Percentiles rank a stretch among this genome's conserved stretches.
Conservation (phyloP, 495 filamentous ascomycete genomes). For the Lindgomyces ingoldianus region DNA sequence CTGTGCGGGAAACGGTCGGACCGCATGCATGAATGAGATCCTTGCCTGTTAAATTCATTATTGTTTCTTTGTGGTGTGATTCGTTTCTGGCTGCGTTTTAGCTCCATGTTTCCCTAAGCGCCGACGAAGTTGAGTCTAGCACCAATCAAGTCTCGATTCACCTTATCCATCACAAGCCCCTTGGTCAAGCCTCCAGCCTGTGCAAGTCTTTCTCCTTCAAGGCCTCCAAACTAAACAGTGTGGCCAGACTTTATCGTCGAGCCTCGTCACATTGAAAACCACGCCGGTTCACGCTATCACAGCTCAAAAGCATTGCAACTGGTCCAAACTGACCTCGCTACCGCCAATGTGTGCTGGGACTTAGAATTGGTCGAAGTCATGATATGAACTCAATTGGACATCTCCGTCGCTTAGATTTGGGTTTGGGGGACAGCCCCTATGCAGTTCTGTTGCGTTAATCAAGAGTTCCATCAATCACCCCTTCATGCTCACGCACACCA, state of each 20-base stretch:
- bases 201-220: not conserved
- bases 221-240: not conserved
- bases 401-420: not conserved
- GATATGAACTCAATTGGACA: not conserved
- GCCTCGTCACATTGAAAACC: not conserved
- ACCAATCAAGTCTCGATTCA: not conserved
- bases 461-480: too few relatives aligned
- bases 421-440: too few relatives aligned
- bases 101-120: conserved; percentile 20
- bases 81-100: not conserved
- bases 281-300: not conserved
- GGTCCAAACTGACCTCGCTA: not conserved
- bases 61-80: conserved; percentile 12
- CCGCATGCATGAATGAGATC: conserved; percentile 27
- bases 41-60: conserved; percentile 10
- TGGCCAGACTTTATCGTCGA: not conserved
- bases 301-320: not conserved
- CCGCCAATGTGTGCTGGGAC: not conserved
- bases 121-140: not conserved
- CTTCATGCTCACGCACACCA: too few relatives aligned
- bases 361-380: not conserved
- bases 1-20: conserved; percentile 16
- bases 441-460: too few relatives aligned
- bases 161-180: not conserved
- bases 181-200: not conserved